These are phyloP conservation scores for Eucalyptus pauciflora DNA, from an alignment of 345 rosid species.

Conservation along the genomic window DNA sequence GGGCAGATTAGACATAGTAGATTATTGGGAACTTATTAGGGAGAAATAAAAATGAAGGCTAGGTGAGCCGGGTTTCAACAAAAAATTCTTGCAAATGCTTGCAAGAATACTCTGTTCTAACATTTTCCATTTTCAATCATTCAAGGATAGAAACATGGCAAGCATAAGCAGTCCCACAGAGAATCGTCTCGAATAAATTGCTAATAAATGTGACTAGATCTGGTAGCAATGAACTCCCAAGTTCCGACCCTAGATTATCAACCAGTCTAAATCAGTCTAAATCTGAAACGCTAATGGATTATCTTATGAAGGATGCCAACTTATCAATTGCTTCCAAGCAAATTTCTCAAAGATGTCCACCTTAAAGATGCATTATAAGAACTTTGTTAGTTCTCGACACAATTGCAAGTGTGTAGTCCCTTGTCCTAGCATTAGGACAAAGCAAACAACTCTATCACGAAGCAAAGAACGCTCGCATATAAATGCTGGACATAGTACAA, in stretches of 20 bases:
- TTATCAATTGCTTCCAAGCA: not conserved
- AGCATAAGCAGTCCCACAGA: not conserved
- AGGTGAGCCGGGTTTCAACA: not conserved
- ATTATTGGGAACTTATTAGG: not conserved
- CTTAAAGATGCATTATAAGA: not conserved
- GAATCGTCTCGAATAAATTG: not conserved
- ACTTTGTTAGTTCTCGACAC: not conserved
- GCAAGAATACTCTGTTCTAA: not conserved
- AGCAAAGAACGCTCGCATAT: not conserved
- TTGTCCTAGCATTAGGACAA: not conserved
- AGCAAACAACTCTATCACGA: not conserved
- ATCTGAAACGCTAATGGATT: not conserved
- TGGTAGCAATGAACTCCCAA: not conserved
- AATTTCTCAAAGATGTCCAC: not conserved
- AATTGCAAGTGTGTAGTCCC: not conserved
- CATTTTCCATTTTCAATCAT: not conserved
- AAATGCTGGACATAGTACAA: not conserved
- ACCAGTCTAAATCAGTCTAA: not conserved
- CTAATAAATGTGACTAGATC: not conserved
- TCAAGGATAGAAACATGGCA: not conserved
- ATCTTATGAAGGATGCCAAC: not conserved
- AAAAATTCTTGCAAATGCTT: not conserved
- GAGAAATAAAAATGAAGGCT: too few relatives aligned
- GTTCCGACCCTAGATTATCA: not conserved
- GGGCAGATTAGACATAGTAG: not conserved